Evolutionary conservation across 2,329 filamentous ascomycete species (phyloP).

Genomic region (Cladophialophora immunda): DNA sequence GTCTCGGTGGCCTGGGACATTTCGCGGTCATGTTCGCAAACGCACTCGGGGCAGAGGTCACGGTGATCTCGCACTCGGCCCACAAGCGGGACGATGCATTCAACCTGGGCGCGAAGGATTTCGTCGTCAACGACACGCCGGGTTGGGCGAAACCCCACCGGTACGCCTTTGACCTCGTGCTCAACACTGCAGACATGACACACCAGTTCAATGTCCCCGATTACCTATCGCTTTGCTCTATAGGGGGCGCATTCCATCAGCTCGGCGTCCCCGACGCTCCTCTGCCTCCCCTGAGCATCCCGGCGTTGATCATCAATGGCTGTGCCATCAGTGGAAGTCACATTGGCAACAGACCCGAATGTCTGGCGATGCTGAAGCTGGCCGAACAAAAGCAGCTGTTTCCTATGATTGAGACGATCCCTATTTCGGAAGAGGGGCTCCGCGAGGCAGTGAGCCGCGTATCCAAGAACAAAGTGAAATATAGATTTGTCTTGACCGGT

Average conservation of each 20-base stretch:
- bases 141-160: conserved; percentile 67
- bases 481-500: too few species aligned
- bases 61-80: conserved; percentile 68
- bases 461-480: too few species aligned
- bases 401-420: too few species aligned
- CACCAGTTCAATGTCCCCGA: conserved; percentile 65
- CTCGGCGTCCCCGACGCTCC: conserved; percentile 70
- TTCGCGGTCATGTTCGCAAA: conserved; percentile 75
- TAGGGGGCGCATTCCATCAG: conserved; percentile 66
- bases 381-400: too few species aligned
- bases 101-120: conserved; percentile 68
- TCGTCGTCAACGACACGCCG: conserved; percentile 66
- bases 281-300: too few species aligned
- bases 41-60: conserved; percentile 70
- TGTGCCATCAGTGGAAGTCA: too few species aligned
- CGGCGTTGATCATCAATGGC: too few species aligned
- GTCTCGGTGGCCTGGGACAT: conserved; percentile 72
- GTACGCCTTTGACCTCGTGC: conserved; percentile 68
- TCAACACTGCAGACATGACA: conserved; percentile 81
- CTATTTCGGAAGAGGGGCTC: too few species aligned
- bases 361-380: too few species aligned
- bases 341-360: too few species aligned
- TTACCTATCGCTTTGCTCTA: conserved; percentile 62
- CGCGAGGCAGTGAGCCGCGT: too few species aligned
- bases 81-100: conserved; percentile 68